phyloP scores from a whole-genome alignment of 495 filamentous ascomycete species.

The Aspergillus mulundensis region DNA sequence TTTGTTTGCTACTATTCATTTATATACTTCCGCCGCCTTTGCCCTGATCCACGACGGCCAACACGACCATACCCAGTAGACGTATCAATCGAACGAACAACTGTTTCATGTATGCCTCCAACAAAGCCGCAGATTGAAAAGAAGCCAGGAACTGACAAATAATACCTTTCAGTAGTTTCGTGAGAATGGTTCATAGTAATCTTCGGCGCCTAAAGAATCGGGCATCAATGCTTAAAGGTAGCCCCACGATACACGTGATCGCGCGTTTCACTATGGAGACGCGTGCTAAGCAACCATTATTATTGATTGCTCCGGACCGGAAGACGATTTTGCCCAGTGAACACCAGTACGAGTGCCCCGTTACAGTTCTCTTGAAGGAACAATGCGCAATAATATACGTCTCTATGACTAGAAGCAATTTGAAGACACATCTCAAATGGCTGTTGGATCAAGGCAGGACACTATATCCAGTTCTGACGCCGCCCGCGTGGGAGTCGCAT shows the following conservation, averaged over 20 bases:
- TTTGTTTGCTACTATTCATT: too few relatives aligned
- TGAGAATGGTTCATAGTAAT: too few relatives aligned
- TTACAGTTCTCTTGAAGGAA: slow-evolving; percentile 11
- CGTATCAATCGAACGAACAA: too few relatives aligned
- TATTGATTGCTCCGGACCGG: background rate
- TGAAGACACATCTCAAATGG: slow-evolving; percentile 47
- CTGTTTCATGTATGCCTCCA: too few relatives aligned
- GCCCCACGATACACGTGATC: slow-evolving; percentile 1
- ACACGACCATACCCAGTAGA: too few relatives aligned
- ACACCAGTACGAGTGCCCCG: slow-evolving; percentile 9
- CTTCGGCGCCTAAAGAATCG: too few relatives aligned
- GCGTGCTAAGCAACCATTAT: slow-evolving; percentile 1
- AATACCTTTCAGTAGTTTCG: too few relatives aligned
- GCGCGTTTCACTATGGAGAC: slow-evolving; percentile 2
- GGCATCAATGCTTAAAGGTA: background rate
- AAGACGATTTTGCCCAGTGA: slow-evolving; percentile 15
- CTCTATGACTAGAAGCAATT: slow-evolving; percentile 53
- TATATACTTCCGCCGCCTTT: too few relatives aligned
- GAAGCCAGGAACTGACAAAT: too few relatives aligned
- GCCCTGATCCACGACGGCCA: too few relatives aligned
- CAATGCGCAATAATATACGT: slow-evolving; percentile 30
- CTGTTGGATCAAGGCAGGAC: slow-evolving; percentile 42
- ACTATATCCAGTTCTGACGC: slow-evolving; percentile 29
- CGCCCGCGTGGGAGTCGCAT: slow-evolving; percentile 22
- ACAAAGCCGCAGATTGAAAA: too few relatives aligned